phyloP scores from a whole-genome alignment of 176 grass and related monocot genomes.

The maize (Zea mays) region DNA sequence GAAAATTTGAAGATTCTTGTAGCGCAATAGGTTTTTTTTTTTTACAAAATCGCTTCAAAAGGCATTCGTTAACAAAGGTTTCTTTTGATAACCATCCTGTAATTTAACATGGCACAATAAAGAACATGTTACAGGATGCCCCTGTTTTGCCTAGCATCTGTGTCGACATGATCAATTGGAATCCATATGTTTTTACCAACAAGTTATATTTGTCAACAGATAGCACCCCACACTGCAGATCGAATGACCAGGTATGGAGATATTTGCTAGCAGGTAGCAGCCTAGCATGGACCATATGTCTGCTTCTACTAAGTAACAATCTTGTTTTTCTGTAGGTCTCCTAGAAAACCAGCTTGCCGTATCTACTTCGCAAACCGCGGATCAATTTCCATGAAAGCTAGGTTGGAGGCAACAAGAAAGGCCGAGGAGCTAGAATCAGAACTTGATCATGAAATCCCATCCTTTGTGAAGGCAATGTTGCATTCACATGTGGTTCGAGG shows the following conservation, averaged over 20 bases:
- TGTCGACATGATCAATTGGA: not conserved
- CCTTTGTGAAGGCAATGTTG: slow-evolving; percentile 77
- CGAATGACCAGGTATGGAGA: slow-evolving; percentile 52
- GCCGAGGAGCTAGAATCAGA: slow-evolving; percentile 69
- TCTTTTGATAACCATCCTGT: not conserved
- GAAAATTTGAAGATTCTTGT: not conserved
- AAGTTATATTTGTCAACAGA: slow-evolving; percentile 32
- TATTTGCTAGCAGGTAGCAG: not conserved
- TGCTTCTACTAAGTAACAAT: slow-evolving; percentile 22
- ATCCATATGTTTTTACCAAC: slow-evolving; percentile 10
- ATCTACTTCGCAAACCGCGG: slow-evolving; percentile 50
- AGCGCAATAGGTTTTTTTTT: not conserved
- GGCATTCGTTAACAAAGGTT: not conserved
- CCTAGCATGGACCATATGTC: not conserved
- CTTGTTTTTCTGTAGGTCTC: slow-evolving; percentile 31
- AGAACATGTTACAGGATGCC: not conserved
- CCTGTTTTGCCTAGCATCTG: not conserved
- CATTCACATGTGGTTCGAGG: slow-evolving; percentile 73
- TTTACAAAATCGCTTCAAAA: not conserved
- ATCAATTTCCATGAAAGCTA: slow-evolving; percentile 57
- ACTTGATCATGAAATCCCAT: slow-evolving; percentile 52
- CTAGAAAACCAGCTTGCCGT: slow-evolving; percentile 45
- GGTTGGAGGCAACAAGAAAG: slow-evolving; percentile 58
- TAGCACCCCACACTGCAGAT: slow-evolving; percentile 29
- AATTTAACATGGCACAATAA: not conserved